Conservation (phyloP, 805 yeast genomes). For the Clavispora carvajalis region DNA sequence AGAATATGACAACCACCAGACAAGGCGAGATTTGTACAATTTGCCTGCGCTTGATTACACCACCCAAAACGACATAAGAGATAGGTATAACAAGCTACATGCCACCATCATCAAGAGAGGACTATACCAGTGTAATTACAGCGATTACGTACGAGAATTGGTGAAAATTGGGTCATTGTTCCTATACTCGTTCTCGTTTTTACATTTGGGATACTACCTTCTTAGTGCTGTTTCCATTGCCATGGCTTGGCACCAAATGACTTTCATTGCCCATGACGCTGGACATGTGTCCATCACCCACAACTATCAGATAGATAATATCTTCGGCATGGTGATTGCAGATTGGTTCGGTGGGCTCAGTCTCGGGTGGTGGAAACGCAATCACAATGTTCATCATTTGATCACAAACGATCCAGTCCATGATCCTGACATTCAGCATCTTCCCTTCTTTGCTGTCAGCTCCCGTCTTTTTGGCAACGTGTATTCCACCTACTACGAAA, state of each 20-base stretch:
- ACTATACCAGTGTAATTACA: constrained; percentile 66
- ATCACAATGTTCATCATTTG: constrained; percentile 89
- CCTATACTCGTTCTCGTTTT: constrained; percentile 43
- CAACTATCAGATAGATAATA: constrained; percentile 67
- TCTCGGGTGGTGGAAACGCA: constrained; percentile 92
- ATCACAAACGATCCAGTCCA: constrained; percentile 91
- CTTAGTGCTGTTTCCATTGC: constrained; percentile 66
- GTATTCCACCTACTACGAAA: constrained; percentile 77
- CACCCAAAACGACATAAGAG: constrained; percentile 56
- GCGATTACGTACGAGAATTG: constrained; percentile 66
- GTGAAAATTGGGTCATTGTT: constrained; percentile 55
- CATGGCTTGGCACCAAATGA: constrained; percentile 82
- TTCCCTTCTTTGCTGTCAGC: constrained; percentile 87
- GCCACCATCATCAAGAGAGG: constrained; percentile 49
- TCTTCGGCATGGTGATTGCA: constrained; percentile 69
- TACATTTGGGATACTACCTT: constrained; percentile 40
- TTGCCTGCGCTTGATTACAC: constrained; percentile 63
- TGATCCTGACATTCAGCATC: constrained; percentile 91
- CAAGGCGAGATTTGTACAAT: constrained; percentile 48
- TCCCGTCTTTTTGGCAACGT: constrained; percentile 61
- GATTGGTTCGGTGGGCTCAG: constrained; percentile 84
- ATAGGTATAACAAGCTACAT: constrained; percentile 59
- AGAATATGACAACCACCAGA: constrained; percentile 52
- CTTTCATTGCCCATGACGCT: constrained; percentile 86
- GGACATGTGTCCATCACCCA: constrained; percentile 85